Base-by-base conservation (phyloP, 768 basidiomycete species). In the Tulasnella sp. region DNA sequence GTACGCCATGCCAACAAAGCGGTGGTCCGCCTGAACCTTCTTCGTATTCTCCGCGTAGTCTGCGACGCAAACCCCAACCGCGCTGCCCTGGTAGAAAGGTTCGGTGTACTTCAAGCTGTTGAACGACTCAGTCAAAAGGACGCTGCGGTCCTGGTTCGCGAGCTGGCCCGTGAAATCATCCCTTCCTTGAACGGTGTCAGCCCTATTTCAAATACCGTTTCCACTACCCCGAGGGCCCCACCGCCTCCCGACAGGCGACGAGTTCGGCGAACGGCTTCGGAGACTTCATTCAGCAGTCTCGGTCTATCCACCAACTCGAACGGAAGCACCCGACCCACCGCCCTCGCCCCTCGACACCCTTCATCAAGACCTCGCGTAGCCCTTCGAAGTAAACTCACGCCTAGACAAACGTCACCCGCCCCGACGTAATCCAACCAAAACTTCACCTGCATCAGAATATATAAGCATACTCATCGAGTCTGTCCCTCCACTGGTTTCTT, bases 41-140 rank as follows among this genome's bases (percentile, higher is more conserved):
- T 99, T 56, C 80, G 88, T 45, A 81, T 98, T 58, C 74, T 94
- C 41, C 79, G 83, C 58, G 77, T 84, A 0, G 82, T 93, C 2
- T 93, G 88, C 68, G 94, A 99, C 61, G 82, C 83, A 6, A 87
- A 93, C 62, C 89, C 90, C 2, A 91, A 92, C 64, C 77, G 84
- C 7, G 81, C 81, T 2, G 78, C 82, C 64, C 72, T 93, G 48
- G 87, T 94, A 23, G 84, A 87, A 66, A 75, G 79, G 45, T 94
- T 86, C 65, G 86, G 86, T 0, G 70, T 94, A 49, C 74, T 85
- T 57, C 84, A 82, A 32, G 80, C 91, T 2, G 88, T 99, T 57
- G 79, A 82, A 62, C 77, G 77, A 60, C 71, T 97, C 48, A 88
- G 86, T 65, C 77, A 80, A 61, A 81, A 83, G 49, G 96, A 99